These are phyloP conservation scores for Hygrocybe coccinea DNA, from an alignment of 768 basidiomycete species.

Conservation along the genomic window DNA sequence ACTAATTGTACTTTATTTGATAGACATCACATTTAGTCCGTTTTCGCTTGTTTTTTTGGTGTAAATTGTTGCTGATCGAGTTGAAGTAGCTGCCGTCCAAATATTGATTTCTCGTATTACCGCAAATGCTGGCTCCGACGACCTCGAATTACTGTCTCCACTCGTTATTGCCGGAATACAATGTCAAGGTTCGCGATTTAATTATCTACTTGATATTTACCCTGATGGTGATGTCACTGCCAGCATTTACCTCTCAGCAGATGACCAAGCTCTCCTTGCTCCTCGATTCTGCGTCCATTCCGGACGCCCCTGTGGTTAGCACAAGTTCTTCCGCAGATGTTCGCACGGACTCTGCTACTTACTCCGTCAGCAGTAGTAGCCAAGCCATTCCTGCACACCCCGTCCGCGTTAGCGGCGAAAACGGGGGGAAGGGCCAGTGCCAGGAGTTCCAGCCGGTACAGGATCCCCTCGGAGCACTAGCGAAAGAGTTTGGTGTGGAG, in stretches of 20 bases:
- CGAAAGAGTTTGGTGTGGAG: conserved; percentile 71
- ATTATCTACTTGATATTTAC: neutral
- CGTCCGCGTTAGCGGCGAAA: neutral
- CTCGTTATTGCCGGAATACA: conserved; percentile 49
- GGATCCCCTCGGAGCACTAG: conserved; percentile 48
- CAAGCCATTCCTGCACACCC: neutral
- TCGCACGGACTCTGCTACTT: neutral
- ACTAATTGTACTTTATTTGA: neutral
- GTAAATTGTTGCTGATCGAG: conserved; percentile 7
- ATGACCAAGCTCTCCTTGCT: conserved; percentile 44
- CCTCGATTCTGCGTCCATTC: conserved; percentile 26
- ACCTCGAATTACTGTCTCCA: conserved; percentile 33
- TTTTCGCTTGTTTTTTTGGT: neutral
- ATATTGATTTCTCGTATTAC: conserved; percentile 51
- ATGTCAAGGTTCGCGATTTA: conserved; percentile 49
- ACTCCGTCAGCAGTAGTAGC: neutral
- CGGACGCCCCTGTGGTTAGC: conserved; percentile 7
- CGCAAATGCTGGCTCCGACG: conserved; percentile 34
- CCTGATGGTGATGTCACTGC: neutral
- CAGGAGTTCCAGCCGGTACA: neutral
- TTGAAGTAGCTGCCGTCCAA: conserved; percentile 46
- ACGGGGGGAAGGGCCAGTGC: neutral
- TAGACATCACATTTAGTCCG: conserved; percentile 39
- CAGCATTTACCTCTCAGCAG: conserved; percentile 66
- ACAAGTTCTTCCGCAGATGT: neutral